Percentiles rank a stretch among this genome's conserved stretches.
These are phyloP conservation scores for Wickerhamiella sorbophila DNA, from an alignment of 805 yeast genomes.

Conservation along the genomic window DNA sequence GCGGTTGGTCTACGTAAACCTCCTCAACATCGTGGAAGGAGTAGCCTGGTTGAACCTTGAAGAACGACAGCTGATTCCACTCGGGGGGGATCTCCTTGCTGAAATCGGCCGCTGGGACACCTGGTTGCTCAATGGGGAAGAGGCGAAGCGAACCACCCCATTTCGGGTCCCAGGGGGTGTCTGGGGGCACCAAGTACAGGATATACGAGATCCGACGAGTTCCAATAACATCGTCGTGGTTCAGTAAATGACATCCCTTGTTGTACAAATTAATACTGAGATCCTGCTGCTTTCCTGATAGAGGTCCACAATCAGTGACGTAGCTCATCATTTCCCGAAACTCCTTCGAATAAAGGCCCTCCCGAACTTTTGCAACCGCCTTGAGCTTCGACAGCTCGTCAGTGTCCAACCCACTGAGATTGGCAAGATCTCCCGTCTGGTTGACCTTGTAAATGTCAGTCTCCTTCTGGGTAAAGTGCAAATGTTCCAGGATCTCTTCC, in stretches of 20 bases:
- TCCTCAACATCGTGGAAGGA: slow-evolving; percentile 98
- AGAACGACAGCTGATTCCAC: slow-evolving; percentile 91
- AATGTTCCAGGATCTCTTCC: slow-evolving; percentile 64
- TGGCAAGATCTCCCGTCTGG: slow-evolving; percentile 83
- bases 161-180: slow-evolving; percentile 70
- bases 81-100: slow-evolving; percentile 66
- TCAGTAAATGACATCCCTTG: slow-evolving; percentile 82
- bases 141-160: slow-evolving; percentile 89
- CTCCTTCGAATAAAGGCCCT: slow-evolving; percentile 74
- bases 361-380: slow-evolving; percentile 59
- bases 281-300: slow-evolving; percentile 84
- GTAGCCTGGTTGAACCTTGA: slow-evolving; percentile 89
- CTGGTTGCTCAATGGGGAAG: slow-evolving; percentile 74
- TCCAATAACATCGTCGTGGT: slow-evolving; percentile 97
- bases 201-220: slow-evolving; percentile 87
- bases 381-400: slow-evolving; percentile 63
- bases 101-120: slow-evolving; percentile 76
- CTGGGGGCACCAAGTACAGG: slow-evolving; percentile 85
- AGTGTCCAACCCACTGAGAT: slow-evolving; percentile 70
- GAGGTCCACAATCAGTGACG: slow-evolving; percentile 75
- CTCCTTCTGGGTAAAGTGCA: slow-evolving; percentile 88
- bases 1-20: slow-evolving; percentile 77
- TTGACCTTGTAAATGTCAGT: slow-evolving; percentile 88
- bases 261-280: slow-evolving; percentile 84
- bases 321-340: slow-evolving; percentile 66